Evolutionary conservation across 164 flowering plant species (phyloP), one percentile per base, ranked within the genome.

Genomic region (Tinospora cordifolia): DNA sequence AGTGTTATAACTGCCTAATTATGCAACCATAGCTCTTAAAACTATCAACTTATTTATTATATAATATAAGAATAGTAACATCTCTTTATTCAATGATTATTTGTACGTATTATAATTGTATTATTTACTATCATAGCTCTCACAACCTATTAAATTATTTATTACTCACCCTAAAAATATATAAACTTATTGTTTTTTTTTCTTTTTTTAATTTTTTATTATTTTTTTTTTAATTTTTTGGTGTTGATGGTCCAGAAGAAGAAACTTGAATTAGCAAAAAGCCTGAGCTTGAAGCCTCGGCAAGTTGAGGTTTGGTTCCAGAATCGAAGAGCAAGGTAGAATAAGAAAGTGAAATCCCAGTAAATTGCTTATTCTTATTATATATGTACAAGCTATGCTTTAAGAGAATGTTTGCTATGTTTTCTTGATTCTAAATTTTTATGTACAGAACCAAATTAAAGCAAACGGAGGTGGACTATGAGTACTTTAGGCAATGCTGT

Each of bases 301-400:
- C 63, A 60, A 60, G 63, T 60, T 22, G 63, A 60, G 15, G 63
- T 60, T 26, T 60, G 63, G 63, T 60, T 60, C 34, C 63, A 60
- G 6, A 60, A 60, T 11, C 12, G 63, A 8, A 60, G 63, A 60
- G 63, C 63, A 60, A 60, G 63, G 63, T 60, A 60, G 22, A 6
- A 19, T 19, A 13, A 3, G n/a, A n/a, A 47, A 3, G 17, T 47
- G 2, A 11, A 11, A 47, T 47, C 1, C 17, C 1, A 30, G 4
- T 1, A 30, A 30, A 30, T 30, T 30, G 36, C 36, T 30, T 30
- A 4, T 30, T 30, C 36, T 30, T 11, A 4, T 41, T 11, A 41
- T 41, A 7, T 44, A 44, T 44, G n/a, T 54, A 30, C 36, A 30
- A 4, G 59, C n/a, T n/a, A n/a, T n/a, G 59, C 3, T 54, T 54